Base-by-base conservation (phyloP, 192 early-diverging fungal genomes). In the Coemansia sp. region DNA sequence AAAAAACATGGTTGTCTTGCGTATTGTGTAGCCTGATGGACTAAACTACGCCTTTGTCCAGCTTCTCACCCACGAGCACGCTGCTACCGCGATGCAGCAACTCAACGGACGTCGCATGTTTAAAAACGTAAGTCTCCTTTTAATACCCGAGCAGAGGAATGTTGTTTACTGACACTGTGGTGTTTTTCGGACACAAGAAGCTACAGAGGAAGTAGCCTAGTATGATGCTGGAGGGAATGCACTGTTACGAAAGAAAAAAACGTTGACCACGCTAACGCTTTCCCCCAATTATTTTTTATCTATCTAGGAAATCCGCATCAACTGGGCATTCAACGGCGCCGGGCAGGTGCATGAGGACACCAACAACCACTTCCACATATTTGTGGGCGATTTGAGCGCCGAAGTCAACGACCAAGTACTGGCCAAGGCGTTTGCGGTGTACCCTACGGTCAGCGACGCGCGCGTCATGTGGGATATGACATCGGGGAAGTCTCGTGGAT, bases 21-120 rank as follows among this genome's bases (percentile, higher is more conserved):
- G 29, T 66, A 24, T 61, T 64, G 21, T 60, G 40, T 21, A 78
- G 34, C 87, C 89, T 54, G 87, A 85, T 51, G 90, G 88, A 16
- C 75, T 93, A 63, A 93, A 93, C 84, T 97, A 93, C 81, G 95
- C 93, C 14, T 97, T 97, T 80, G 91, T 97, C 57, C 93, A 94
- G 73, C 93, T 88, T 85, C 75, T 75, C 62, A 89, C 90, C 45
- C 88, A 89, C 72, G 78, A 84, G 63, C 73, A 85, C 42, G 95
- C 95, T 41, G 89, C 92, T 24, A 57, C 73, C 45, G 94, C 93
- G 37, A 76, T 94, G 24, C 83, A 89, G 66, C 68, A 56, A 24
- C 77, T 95, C 64, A 93, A 97, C 69, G 92, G 93, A 11, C 71
- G 51, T 41, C 73, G 67, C 34, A 66, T 78, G 34, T 45, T 64